Percentiles rank a stretch among this genome's conserved stretches.
Conservation (phyloP, 2,329 filamentous ascomycete genomes). For the Aspergillus pseudoterreus region DNA sequence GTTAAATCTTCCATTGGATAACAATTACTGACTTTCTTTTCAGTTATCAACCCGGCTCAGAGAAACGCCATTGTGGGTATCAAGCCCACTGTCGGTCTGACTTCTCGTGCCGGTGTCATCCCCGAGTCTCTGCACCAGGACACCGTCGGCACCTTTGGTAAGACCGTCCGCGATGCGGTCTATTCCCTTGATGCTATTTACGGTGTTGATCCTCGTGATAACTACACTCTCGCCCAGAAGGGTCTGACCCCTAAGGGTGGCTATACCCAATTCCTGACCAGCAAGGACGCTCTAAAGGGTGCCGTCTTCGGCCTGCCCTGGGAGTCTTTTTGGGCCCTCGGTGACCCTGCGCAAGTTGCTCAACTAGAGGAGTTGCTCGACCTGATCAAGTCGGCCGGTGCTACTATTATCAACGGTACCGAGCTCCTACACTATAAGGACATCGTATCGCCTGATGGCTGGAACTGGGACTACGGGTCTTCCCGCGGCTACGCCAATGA, state of each 20-base stretch:
- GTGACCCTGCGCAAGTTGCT: slow-evolving; percentile 53
- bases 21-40: background rate
- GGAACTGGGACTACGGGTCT: slow-evolving; percentile 69
- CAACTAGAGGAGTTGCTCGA: slow-evolving; percentile 52
- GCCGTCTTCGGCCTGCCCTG: slow-evolving; percentile 69
- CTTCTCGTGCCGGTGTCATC: slow-evolving; percentile 60
- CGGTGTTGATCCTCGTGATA: slow-evolving; percentile 60
- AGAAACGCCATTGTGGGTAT: slow-evolving; percentile 67
- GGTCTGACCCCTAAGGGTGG: slow-evolving; percentile 53
- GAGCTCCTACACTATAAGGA: slow-evolving; percentile 62
- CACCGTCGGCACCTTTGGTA: slow-evolving; percentile 64
- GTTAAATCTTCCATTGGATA: background rate
- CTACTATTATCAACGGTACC: slow-evolving; percentile 65
- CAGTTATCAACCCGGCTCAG: slow-evolving; percentile 67
- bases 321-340: slow-evolving; percentile 66
- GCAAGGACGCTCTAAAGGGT: slow-evolving; percentile 53
- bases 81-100: slow-evolving; percentile 72
- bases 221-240: slow-evolving; percentile 60
- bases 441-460: slow-evolving; percentile 63
- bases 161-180: slow-evolving; percentile 65
- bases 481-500: slow-evolving; percentile 64
- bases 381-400: slow-evolving; percentile 58
- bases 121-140: slow-evolving; percentile 67
- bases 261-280: slow-evolving; percentile 56
- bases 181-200: slow-evolving; percentile 66